phyloP scores from a whole-genome alignment of 192 early-diverging fungal species.

The Chytriomyces sp. region DNA sequence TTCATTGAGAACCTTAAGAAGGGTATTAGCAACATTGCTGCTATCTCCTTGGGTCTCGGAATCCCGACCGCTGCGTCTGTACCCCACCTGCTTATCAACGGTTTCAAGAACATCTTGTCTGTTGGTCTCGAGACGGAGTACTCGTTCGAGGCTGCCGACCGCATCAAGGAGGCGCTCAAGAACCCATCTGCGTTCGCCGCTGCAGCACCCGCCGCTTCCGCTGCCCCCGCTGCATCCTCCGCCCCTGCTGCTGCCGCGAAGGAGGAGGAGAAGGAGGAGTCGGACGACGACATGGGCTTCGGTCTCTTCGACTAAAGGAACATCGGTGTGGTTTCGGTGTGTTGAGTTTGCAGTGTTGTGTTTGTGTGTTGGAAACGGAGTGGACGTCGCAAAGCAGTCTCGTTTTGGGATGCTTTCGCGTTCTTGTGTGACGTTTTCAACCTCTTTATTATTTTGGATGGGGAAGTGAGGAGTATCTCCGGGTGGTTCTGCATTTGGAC shows the following conservation, averaged over 20 bases:
- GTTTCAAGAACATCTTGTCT: conserved; percentile 95
- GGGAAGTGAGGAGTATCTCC: too few relatives aligned
- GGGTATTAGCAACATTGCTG: conserved; percentile 94
- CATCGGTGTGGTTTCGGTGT: too few relatives aligned
- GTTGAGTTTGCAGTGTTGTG: too few relatives aligned
- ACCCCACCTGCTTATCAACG: conserved; percentile 95
- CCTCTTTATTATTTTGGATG: too few relatives aligned
- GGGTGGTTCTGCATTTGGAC: too few relatives aligned
- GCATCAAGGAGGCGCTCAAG: conserved; percentile 92
- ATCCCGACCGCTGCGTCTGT: conserved; percentile 72
- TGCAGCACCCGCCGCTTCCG: conserved; percentile 74
- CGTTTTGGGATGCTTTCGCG: too few relatives aligned
- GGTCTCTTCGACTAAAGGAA: conserved; percentile 83
- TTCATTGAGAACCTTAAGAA: conserved; percentile 79
- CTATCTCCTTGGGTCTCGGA: conserved; percentile 73
- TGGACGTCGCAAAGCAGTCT: too few relatives aligned
- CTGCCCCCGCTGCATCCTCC: conserved; percentile 57
- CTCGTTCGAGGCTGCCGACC: conserved; percentile 86
- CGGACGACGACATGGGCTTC: conserved; percentile 90
- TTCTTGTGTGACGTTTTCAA: too few relatives aligned
- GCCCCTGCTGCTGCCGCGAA: conserved; percentile 60
- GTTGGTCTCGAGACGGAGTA: conserved; percentile 86
- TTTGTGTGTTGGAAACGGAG: too few relatives aligned
- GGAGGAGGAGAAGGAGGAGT: conserved; percentile 63
- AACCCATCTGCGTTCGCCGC: conserved; percentile 88